Conservation (phyloP, 257 asterid species). For the Thymus quinquecostatus region DNA sequence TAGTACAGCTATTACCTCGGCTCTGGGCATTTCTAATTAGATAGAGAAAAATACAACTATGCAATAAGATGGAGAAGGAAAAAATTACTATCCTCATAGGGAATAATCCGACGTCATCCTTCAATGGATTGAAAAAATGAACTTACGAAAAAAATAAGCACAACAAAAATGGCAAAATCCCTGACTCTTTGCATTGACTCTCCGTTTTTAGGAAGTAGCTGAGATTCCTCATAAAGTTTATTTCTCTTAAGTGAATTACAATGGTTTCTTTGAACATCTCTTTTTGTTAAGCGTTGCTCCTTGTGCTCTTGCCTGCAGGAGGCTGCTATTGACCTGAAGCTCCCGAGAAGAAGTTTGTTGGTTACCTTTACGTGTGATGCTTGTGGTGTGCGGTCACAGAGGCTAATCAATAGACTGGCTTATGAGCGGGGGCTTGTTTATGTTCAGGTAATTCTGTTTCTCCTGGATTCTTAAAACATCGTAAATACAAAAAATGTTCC, state of each 20-base stretch:
- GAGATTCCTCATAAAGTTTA: not conserved
- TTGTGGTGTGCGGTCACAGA: constrained; percentile 70
- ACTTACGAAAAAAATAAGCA: not conserved
- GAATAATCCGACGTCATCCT: not conserved
- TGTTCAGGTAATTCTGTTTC: constrained; percentile 64
- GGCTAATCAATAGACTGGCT: constrained; percentile 83
- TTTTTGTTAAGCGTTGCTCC: constrained; percentile 24
- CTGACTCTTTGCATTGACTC: not conserved
- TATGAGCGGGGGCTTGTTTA: constrained; percentile 90
- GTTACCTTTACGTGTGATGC: constrained; percentile 79
- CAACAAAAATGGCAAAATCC: not conserved
- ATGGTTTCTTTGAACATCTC: not conserved
- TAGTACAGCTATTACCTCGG: not conserved
- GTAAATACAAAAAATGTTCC: not conserved
- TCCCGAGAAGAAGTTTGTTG: constrained; percentile 85
- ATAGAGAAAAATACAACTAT: too few relatives aligned
- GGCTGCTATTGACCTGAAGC: constrained; percentile 63
- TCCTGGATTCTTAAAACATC: constrained; percentile 12
- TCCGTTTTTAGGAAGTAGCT: not conserved
- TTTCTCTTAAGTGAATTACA: not conserved
- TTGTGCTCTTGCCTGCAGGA: constrained; percentile 52
- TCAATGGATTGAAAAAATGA: not conserved
- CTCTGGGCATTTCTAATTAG: not conserved
- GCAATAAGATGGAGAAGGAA: too few relatives aligned
- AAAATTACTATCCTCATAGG: not conserved